Evolutionary conservation across 208 protist species (phyloP), one percentile per base, ranked within the genome.

Genomic region (Leishmania tropica): DNA sequence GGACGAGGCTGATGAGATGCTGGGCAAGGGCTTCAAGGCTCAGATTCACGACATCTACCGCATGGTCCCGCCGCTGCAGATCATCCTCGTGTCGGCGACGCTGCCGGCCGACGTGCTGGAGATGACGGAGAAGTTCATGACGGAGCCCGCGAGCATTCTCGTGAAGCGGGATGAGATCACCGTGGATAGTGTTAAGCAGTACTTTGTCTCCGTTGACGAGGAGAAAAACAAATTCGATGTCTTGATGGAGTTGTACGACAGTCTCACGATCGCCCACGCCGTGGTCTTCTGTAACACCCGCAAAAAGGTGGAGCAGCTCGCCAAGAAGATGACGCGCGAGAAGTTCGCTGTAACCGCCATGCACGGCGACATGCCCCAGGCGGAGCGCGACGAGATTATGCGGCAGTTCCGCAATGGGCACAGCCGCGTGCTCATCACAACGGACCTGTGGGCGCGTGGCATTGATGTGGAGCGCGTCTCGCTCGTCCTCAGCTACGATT

Each of bases 1-100:
- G 31, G 99, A 99, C 86, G 99, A 99, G 87, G 99, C 99, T 68
- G 99, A 99, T 87, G 99, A 99, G 87, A 99, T 99, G 99, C 95
- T 99, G n/a, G 96, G 92, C n/a, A 94, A 97, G 75, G 98, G 99
- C 58, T 99, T 99, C 91, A 99, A 99, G 83, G 98, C 99, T 35
- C 98, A 99, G 91, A 99, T 99, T 76, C 99, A 99, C 87, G 98
- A 99, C 83, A 99, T 99, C 72, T 99, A 99, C 93, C 92, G 98
- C 48, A 94, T 96, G 83, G 90, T 99, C 58, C 93, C 95, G 21
- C 91, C 94, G 47, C 87, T 96, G 79, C 98, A 99, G 88, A 94
- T 98, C 21, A 90, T 98, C 21, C 87, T 98, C 11, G 93, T 98
- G n/a, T 96, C 90, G 53, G 95, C 95, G 19, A 98, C 96, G 31